Evolutionary conservation across 345 rosid species (phyloP), one percentile per base, ranked within the genome.

Genomic region (Carallia pectinifolia): DNA sequence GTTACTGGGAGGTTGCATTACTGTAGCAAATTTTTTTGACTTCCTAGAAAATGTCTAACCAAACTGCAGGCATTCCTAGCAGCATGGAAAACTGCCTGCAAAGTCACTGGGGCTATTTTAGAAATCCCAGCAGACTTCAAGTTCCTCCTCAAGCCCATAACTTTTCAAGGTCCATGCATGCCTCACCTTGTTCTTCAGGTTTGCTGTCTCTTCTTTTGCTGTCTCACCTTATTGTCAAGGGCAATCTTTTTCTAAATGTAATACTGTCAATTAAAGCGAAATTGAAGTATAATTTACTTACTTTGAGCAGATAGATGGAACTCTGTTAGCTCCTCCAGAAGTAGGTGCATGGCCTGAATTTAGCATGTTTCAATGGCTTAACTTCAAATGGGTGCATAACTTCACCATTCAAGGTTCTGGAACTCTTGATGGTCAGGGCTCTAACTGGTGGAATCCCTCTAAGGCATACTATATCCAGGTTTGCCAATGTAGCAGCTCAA

Each of bases 371-470:
- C 97, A 89, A 38, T 89, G 98, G 98, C 71, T 93, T 30, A 89
- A 90, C 76, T 88, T 93, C 76, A 89, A 91, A 86, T 91, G 96
- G 94, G 71, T 91, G 18, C 79, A 81, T 59, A 83, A 85, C 53
- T 83, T 88, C 79, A 81, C 92, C 54, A 81, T 93, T 72, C 88
- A 81, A 85, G 97, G 98, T 30, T 66, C 79, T 66, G 98, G 97
- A 61, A 74, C 82, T 53, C 76, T 89, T 70, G 88, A 93, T 74
- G 97, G 85, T 68, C 97, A 87, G 81, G 97, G 97, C 76, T 83
- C 82, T 39, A 62, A 82, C 37, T 91, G 98, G 97, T 93, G 96
- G 98, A 81, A 58, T 79, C 64, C 71, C 64, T 68, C 75, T 56
- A 73, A 67, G 44, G 65, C 71, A 79, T 72, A 81, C 55, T 73